Percentiles rank a stretch among this genome's conserved stretches.
phyloP scores from a whole-genome alignment of 148 eudicot genomes.

The Arctostaphylos glauca region DNA sequence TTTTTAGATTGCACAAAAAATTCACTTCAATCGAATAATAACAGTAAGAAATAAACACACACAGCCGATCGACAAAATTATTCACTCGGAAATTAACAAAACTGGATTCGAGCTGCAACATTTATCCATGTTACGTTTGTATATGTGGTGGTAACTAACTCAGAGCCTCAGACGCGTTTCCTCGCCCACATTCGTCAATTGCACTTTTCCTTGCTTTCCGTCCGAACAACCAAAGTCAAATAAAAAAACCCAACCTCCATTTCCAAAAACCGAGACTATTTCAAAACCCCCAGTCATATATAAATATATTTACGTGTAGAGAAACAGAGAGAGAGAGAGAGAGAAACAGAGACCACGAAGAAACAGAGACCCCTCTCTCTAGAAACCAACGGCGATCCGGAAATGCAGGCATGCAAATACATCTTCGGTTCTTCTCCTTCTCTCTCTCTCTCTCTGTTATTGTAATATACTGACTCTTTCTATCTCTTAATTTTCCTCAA shows the following conservation, averaged over 20 bases:
- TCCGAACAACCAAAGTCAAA: neutral
- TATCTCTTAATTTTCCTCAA: neutral
- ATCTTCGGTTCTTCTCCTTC: neutral
- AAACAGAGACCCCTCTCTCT: slow-evolving; percentile 10
- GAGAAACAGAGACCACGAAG: neutral
- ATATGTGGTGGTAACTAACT: too few species aligned
- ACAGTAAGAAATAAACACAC: too few species aligned
- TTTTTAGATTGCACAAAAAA: too few species aligned
- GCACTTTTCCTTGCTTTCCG: neutral
- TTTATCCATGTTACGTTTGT: too few species aligned
- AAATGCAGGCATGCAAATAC: slow-evolving; percentile 18
- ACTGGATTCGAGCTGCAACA: too few species aligned
- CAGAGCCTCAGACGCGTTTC: too few species aligned
- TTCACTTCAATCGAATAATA: too few species aligned
- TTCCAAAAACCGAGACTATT: neutral
- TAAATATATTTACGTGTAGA: neutral
- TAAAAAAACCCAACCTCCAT: neutral
- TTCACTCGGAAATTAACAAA: too few species aligned
- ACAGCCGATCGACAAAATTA: too few species aligned
- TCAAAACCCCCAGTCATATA: neutral
- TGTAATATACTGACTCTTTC: neutral
- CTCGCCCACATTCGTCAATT: too few species aligned
- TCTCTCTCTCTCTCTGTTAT: neutral
- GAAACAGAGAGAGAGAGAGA: neutral
- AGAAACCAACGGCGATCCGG: neutral